Base-by-base conservation (phyloP, 1,139 yeast species). In the Saccharomyces hybrid region DNA sequence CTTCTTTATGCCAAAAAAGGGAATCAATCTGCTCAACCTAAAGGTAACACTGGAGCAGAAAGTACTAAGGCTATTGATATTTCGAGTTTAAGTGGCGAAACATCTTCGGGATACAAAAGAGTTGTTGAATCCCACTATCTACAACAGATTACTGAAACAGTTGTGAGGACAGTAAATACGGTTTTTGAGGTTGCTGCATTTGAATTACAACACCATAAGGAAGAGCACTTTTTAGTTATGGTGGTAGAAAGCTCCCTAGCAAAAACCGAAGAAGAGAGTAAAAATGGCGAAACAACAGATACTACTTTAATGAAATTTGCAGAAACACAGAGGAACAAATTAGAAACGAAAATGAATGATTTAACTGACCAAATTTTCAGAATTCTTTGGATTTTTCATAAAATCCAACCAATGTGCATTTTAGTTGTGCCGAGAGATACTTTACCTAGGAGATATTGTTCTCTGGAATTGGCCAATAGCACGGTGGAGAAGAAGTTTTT, bases 161-260 rank as follows among this genome's bases (percentile, higher is more conserved):
- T 93, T 54, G 95, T 93, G 29, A 77, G 90, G 58, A 86, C 85
- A 49, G 90, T 95, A 5, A 81, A 90, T 34, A 84, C 87, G 52
- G 85, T 91, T 1, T 85, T 85, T 58, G 99, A 95, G 63, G 88
- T 96, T 61, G 85, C 96, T 1, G 89, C 95, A 25, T 95, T 93
- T 70, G 98, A 95, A 67, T 80, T 91, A 8, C 82, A 82, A 60
- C 83, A 89, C 54, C 93, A 91, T 51, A 86, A 61, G 47, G 66
- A 85, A 54, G 96, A 89, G 66, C 88, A 88, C 66, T 75, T 91
- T 29, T 90, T 96, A 0, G 90, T 90, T 5, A 87, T 93, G 6
- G 83, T 93, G 1, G 82, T 95, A 41, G 99, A 95, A 68, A 86
- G 96, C 2, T 84, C 89, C 14, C 77, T 86, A 20, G 89, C 91